phyloP scores from a whole-genome alignment of 2,329 filamentous ascomycete genomes.

The Monilinia fructicola region DNA sequence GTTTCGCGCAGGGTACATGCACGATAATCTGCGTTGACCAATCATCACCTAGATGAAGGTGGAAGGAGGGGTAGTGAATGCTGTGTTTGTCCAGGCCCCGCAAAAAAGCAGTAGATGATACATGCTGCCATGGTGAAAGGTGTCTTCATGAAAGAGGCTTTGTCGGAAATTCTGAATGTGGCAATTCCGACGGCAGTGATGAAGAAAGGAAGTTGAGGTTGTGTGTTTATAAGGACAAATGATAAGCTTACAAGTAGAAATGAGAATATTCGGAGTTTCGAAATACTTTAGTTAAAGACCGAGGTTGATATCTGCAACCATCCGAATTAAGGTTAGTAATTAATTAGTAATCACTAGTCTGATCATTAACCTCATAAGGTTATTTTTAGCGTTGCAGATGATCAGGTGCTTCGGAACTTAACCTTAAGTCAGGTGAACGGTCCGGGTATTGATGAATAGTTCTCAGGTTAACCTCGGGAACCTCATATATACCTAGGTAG shows the following conservation, averaged over 20 bases:
- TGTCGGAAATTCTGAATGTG: neutral
- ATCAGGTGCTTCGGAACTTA: too few species aligned
- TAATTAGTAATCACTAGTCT: neutral
- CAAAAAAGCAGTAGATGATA: neutral
- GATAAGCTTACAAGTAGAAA: too few species aligned
- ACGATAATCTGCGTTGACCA: neutral
- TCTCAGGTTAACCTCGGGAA: too few species aligned
- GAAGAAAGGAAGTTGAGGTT: neutral
- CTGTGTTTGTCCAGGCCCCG: neutral
- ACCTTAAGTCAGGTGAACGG: neutral
- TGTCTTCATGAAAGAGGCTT: neutral
- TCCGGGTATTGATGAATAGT: too few species aligned
- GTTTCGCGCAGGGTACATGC: neutral
- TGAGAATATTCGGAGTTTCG: neutral
- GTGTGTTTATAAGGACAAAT: neutral
- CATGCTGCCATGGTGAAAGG: slow-evolving; percentile 1
- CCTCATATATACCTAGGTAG: too few species aligned
- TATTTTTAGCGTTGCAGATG: neutral
- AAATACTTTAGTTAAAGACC: neutral
- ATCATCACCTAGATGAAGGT: neutral
- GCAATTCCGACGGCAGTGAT: neutral
- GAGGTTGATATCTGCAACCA: neutral
- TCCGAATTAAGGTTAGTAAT: neutral
- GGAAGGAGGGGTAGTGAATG: slow-evolving; percentile 7
- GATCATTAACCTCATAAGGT: too few species aligned